Base-by-base conservation (phyloP, 352 stramenopile genomes). In the Globisporangium radiosum region DNA sequence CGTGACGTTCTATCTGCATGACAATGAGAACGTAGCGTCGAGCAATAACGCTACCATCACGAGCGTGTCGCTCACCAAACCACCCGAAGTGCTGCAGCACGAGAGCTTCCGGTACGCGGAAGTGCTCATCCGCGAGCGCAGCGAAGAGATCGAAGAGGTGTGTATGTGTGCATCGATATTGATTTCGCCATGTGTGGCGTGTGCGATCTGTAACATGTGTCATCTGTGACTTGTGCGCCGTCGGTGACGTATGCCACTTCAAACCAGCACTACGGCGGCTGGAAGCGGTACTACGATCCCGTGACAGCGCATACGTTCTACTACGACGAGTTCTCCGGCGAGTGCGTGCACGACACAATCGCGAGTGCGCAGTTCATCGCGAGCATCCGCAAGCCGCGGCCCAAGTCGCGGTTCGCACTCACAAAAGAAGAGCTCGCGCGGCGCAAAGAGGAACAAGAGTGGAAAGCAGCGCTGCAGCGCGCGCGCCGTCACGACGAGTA, bases 121-220 rank as follows among this genome's bases (percentile, higher is more conserved):
- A 54, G 66, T 68, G 7, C 66, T 76, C 11, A 73, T 92, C 13
- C 71, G 70, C 17, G 59, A 71, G 19, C 70, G 78, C 9, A 88
- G 80, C 52, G 80, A 90, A 59, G 71, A 70, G 52, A 85, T 90
- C n/a, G 78, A 90, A 50, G 66, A 76, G 65, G 65, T 72, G 38
- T 58, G 14, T 36, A 1, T 33, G 6, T 44, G 40, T 44, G 3
- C 11, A 44, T 44, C 11, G 11, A 4, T 44, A 8, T 44, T 8
- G 7, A 13, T 44, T 44, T 44, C 25, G 25, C 25, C 25, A 9
- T 42, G 33, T 52, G n/a, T 50, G 15, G 6, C 19, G 10, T 61
- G 47, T 19, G 9, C 25, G 6, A 13, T 39, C 5, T 17, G 4
- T 60, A 8, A 50, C 45, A 25, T 36, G 14, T 25, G 19, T 25